Percentiles rank a stretch among this genome's conserved stretches.
These are phyloP conservation scores for Bolboschoenoplectus hybrid DNA, from an alignment of 202 grass and related monocot genomes.

Conservation along the genomic window DNA sequence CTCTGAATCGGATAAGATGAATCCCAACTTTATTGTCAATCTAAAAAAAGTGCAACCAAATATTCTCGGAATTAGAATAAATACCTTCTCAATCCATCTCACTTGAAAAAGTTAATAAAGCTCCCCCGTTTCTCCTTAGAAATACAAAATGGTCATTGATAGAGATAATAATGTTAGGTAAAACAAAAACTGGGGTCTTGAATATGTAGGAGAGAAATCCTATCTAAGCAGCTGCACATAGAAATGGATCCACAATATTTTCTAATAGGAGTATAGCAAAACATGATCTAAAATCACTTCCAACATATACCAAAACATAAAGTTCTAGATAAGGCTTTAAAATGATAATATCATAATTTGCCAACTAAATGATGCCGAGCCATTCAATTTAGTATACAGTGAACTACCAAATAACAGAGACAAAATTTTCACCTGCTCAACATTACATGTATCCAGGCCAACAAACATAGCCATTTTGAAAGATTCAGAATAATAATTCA, in stretches of 20 bases:
- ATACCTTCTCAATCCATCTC: not conserved
- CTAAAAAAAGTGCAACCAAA: not conserved
- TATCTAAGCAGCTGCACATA: not conserved
- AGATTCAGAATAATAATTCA: not conserved
- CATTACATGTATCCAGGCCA: not conserved
- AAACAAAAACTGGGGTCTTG: not conserved
- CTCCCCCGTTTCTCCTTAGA: not conserved
- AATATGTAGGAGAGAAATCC: not conserved
- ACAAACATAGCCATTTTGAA: not conserved
- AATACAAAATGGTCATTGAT: not conserved
- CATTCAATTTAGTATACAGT: not conserved
- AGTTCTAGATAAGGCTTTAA: not conserved
- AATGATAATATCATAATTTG: constrained; percentile 15
- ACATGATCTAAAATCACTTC: not conserved
- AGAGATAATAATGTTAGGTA: no score
- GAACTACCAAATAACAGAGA: not conserved
- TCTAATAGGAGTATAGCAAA: not conserved
- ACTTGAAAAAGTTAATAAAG: not conserved
- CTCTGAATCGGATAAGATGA: not conserved
- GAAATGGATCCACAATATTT: not conserved
- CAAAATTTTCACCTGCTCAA: constrained; percentile 21
- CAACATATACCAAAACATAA: not conserved
- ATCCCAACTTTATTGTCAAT: not conserved
- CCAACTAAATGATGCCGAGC: constrained; percentile 10
- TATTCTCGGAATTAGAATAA: not conserved